Percentiles rank a stretch among this genome's conserved stretches.
phyloP scores from a whole-genome alignment of 345 rosid species.

The Dipteronia sinensis region DNA sequence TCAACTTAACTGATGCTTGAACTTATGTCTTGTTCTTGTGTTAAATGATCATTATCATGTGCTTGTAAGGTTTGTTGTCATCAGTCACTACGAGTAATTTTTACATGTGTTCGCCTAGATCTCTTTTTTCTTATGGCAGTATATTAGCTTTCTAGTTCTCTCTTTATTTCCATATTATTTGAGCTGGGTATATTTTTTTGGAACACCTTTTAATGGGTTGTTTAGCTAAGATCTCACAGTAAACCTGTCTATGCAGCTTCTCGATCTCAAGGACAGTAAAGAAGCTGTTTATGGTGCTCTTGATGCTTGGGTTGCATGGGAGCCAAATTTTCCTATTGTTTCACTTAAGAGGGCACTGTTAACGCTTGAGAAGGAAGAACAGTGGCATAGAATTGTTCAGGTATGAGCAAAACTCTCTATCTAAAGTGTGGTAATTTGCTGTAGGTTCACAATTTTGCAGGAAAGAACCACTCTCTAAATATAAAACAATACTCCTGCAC shows the following conservation, averaged over 20 bases:
- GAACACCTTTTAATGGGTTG: too few relatives aligned
- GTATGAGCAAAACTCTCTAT: constrained; percentile 36
- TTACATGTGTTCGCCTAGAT: too few relatives aligned
- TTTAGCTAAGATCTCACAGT: too few relatives aligned
- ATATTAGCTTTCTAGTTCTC: too few relatives aligned
- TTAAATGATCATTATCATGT: too few relatives aligned
- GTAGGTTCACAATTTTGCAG: neutral
- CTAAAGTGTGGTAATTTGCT: neutral
- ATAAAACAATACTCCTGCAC: neutral
- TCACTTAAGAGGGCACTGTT: constrained; percentile 66
- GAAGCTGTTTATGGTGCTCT: constrained; percentile 89
- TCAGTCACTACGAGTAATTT: too few relatives aligned
- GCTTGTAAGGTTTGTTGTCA: too few relatives aligned
- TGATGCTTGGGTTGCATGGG: constrained; percentile 99
- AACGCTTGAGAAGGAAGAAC: constrained; percentile 78
- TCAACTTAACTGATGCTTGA: too few relatives aligned
- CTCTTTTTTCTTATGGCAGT: too few relatives aligned
- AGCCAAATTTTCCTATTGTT: constrained; percentile 77
- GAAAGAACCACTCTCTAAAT: neutral
- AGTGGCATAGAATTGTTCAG: constrained; percentile 92
- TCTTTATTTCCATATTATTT: too few relatives aligned
- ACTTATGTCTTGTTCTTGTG: too few relatives aligned
- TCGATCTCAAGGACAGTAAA: constrained; percentile 71
- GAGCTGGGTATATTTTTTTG: too few relatives aligned
- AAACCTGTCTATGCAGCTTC: constrained; percentile 50